Percentiles rank a stretch among this genome's conserved stretches.
These are phyloP conservation scores for Xylariaceae sp. DNA, from an alignment of 2,329 filamentous ascomycete genomes.

Conservation along the genomic window DNA sequence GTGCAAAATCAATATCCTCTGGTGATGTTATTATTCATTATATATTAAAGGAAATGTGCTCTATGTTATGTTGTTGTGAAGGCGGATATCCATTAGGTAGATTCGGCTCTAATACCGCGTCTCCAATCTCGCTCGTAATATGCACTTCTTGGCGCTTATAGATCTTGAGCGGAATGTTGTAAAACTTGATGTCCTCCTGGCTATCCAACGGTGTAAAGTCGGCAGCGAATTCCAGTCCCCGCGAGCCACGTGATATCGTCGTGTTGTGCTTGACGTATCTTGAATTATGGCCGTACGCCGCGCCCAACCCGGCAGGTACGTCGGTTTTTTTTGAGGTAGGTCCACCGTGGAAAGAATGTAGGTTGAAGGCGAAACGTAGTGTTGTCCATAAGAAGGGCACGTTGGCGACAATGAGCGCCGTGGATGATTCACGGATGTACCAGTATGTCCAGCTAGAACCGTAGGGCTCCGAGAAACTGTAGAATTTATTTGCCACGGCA, in stretches of 20 bases:
- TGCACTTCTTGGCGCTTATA: slow-evolving; percentile 46
- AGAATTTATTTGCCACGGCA: slow-evolving; percentile 56
- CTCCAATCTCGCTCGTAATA: slow-evolving; percentile 33
- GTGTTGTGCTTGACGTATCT: slow-evolving; percentile 22
- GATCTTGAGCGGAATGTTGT: slow-evolving; percentile 46
- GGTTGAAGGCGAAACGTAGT: slow-evolving; percentile 47
- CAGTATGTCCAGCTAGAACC: slow-evolving; percentile 50
- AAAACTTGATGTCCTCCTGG: slow-evolving; percentile 47
- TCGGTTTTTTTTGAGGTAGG: slow-evolving; percentile 38
- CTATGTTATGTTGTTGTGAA: too few relatives aligned
- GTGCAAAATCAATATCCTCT: too few relatives aligned
- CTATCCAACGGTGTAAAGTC: slow-evolving; percentile 43
- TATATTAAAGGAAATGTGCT: slow-evolving; percentile 1
- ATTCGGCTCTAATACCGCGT: too few relatives aligned
- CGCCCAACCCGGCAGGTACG: slow-evolving; percentile 32
- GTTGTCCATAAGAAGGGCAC: slow-evolving; percentile 53
- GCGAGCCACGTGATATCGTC: slow-evolving; percentile 16
- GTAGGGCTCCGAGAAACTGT: slow-evolving; percentile 50
- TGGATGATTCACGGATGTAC: slow-evolving; percentile 55
- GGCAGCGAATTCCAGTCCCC: slow-evolving; percentile 8
- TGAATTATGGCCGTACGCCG: slow-evolving; percentile 28
- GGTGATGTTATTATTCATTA: too few relatives aligned
- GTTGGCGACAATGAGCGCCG: slow-evolving; percentile 53
- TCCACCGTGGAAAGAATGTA: slow-evolving; percentile 44
- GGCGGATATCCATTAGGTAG: too few relatives aligned